Conservation (phyloP, 2,329 filamentous ascomycete genomes). For the Colletotrichum sansevieriae region DNA sequence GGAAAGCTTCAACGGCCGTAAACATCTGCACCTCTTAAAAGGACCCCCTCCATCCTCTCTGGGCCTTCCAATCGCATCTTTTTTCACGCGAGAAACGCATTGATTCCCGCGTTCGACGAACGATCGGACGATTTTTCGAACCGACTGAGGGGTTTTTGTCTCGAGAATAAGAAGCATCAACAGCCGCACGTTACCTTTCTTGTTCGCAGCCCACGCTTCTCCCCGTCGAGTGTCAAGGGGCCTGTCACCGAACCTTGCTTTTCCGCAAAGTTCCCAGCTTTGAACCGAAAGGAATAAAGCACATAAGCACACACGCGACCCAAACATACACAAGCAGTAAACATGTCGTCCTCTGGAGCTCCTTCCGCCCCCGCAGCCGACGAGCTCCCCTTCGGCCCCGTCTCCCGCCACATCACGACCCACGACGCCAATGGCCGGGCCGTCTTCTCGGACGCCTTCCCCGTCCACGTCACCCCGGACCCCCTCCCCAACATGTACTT, state of each 20-base stretch:
- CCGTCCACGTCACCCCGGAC: conserved; percentile 36
- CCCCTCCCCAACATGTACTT: conserved; percentile 38
- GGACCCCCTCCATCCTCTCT: conserved; percentile 13
- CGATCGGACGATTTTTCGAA: conserved; percentile 7
- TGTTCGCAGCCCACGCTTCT: conserved; percentile 3
- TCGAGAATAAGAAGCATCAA: conserved; percentile 5
- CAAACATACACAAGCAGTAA: neutral
- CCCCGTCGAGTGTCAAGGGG: neutral
- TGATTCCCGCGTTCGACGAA: neutral
- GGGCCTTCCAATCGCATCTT: conserved; percentile 14
- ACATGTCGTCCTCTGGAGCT: conserved; percentile 30
- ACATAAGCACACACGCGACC: neutral
- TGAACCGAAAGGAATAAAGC: neutral
- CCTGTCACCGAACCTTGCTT: conserved; percentile 6
- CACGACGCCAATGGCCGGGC: conserved; percentile 48
- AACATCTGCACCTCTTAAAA: conserved; percentile 18
- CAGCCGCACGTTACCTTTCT: conserved; percentile 7
- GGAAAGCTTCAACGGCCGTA: conserved; percentile 20
- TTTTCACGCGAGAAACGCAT: conserved; percentile 1
- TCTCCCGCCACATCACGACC: conserved; percentile 44
- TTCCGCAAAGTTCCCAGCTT: neutral
- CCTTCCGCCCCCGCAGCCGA: conserved; percentile 13
- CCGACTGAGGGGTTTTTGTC: neutral
- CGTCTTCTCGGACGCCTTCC: conserved; percentile 43
- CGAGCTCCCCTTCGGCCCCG: conserved; percentile 35